Percentiles rank a stretch among this genome's conserved stretches.
These are phyloP conservation scores for Lasiosphaeria miniovina DNA, from an alignment of 495 filamentous ascomycete genomes.

Conservation along the genomic window DNA sequence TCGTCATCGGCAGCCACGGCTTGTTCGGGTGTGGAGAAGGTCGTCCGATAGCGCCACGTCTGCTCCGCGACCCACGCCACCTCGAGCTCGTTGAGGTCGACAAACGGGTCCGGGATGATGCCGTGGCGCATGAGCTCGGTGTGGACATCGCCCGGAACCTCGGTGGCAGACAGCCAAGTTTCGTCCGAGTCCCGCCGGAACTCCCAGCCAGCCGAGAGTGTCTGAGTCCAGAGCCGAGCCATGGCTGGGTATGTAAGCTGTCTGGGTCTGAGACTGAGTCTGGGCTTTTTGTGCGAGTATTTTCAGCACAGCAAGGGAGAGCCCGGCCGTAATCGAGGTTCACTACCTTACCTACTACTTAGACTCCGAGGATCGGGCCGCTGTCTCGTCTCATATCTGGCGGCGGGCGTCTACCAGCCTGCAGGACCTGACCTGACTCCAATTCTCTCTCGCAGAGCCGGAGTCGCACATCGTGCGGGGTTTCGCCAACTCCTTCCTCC, in stretches of 20 bases:
- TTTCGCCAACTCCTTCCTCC: too few species aligned
- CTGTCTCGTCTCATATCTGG: too few species aligned
- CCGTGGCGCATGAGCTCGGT: conserved; percentile 21
- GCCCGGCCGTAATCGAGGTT: too few species aligned
- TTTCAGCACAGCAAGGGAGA: too few species aligned
- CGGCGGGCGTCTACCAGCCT: too few species aligned
- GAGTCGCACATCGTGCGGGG: too few species aligned
- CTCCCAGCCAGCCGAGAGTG: conserved; percentile 19
- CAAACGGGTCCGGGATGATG: conserved; percentile 59
- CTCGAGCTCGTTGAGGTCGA: conserved; percentile 64
- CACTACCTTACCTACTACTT: too few species aligned
- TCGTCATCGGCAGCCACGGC: background rate
- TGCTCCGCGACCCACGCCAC: conserved; percentile 70
- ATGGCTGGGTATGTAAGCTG: background rate
- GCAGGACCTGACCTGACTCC: too few species aligned
- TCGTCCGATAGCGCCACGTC: conserved; percentile 53
- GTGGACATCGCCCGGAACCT: conserved; percentile 26
- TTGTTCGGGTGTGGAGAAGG: conserved; percentile 37
- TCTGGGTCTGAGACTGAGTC: too few species aligned
- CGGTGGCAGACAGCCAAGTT: conserved; percentile 21
- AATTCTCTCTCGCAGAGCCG: too few species aligned
- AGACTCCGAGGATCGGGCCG: too few species aligned
- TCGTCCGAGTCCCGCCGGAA: conserved; percentile 15
- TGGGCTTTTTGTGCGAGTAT: too few species aligned
- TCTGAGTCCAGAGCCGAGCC: background rate